Evolutionary conservation across 306 rosid species (phyloP).

Genomic region (Castanospermum australe): DNA sequence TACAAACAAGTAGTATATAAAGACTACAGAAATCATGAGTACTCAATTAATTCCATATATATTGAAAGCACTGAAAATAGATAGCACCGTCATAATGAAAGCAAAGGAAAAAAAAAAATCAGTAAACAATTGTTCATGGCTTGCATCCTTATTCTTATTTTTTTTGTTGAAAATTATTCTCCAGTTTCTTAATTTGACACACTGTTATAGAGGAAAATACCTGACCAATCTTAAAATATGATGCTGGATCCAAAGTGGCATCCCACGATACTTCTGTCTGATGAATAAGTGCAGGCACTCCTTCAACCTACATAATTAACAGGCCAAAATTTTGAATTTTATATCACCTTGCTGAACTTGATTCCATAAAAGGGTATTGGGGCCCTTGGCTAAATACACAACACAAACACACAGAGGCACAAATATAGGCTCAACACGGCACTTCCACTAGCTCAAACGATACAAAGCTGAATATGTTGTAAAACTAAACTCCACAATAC

Average conservation of each 20-base stretch:
- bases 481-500: conserved; percentile 17
- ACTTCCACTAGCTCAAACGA: conserved; percentile 11
- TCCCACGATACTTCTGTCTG: conserved; percentile 98
- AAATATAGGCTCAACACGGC: conserved; percentile 7
- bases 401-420: neutral
- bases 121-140: neutral
- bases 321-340: conserved; percentile 19
- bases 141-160: conserved; percentile 4
- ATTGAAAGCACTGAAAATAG: neutral
- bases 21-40: neutral
- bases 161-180: neutral
- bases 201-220: conserved; percentile 42
- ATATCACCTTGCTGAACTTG: conserved; percentile 13
- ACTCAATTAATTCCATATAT: neutral
- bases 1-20: conserved; percentile 6
- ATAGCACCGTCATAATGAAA: conserved; percentile 3
- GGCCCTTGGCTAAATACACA: conserved; percentile 7
- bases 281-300: conserved; percentile 85
- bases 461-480: conserved; percentile 3
- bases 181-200: conserved; percentile 4
- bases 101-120: neutral
- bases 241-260: conserved; percentile 67
- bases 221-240: conserved; percentile 92
- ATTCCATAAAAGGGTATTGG: conserved; percentile 11
- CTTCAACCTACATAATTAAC: conserved; percentile 63